A percentile compares a stretch with the other conserved stretches of the same genome.
Evolutionary conservation across 1,284 basidiomycete genomes (phyloP).

Genomic region (Phellinidium pouzarii): DNA sequence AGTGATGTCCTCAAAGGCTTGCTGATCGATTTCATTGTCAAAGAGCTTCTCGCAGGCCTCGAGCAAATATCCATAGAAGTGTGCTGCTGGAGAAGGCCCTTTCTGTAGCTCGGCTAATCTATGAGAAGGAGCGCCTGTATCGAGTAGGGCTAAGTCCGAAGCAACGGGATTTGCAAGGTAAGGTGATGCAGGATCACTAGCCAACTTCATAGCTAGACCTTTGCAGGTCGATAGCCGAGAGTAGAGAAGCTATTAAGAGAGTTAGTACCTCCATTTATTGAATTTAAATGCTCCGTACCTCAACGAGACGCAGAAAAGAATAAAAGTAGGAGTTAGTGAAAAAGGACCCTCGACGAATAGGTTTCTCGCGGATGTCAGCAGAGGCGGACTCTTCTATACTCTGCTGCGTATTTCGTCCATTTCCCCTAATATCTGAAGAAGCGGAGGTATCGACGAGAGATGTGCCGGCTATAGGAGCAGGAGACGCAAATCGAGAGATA

Average conservation of each 20-base stretch:
- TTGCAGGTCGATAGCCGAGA: slow-evolving; percentile 82
- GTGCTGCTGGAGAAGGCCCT: slow-evolving; percentile 33
- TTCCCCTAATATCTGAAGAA: slow-evolving; percentile 24
- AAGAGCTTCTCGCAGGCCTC: slow-evolving; percentile 88
- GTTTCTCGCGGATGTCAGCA: slow-evolving; percentile 19
- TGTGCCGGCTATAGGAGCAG: slow-evolving; percentile 42
- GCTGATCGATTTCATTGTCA: slow-evolving; percentile 86
- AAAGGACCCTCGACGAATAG: slow-evolving; percentile 53
- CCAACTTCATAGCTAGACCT: slow-evolving; percentile 47
- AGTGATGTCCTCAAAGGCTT: slow-evolving; percentile 86
- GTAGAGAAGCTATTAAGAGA: slow-evolving; percentile 64
- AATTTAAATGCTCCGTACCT: slow-evolving; percentile 46
- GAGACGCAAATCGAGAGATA: slow-evolving; percentile 51
- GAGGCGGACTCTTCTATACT: slow-evolving; percentile 16
- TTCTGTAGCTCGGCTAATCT: slow-evolving; percentile 24
- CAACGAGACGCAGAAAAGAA: slow-evolving; percentile 74
- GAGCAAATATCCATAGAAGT: slow-evolving; percentile 82
- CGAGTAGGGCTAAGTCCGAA: slow-evolving; percentile 30
- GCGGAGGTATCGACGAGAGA: slow-evolving; percentile 28
- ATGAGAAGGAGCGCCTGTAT: slow-evolving; percentile 21
- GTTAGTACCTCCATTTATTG: background rate
- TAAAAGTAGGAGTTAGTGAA: slow-evolving; percentile 91
- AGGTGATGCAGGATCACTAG: slow-evolving; percentile 28
- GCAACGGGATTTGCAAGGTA: slow-evolving; percentile 27
- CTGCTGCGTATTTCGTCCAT: slow-evolving; percentile 19